phyloP scores from a whole-genome alignment of 108 stramenopile species.

The Skeletonema tropicum region DNA sequence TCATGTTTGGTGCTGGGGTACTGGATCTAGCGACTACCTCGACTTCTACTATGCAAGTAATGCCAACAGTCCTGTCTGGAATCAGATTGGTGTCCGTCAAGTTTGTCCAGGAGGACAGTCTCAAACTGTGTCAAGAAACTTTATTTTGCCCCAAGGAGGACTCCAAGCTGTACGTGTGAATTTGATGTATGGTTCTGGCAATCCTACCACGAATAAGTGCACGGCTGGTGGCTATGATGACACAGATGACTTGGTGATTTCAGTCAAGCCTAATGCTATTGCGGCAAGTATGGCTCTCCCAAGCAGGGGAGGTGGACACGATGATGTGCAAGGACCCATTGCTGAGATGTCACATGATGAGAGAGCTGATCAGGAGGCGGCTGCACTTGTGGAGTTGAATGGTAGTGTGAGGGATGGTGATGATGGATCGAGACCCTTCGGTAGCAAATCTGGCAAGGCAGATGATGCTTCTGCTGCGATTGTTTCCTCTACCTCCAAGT shows the following conservation, averaged over 20 bases:
- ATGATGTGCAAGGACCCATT: neutral
- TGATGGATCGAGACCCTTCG: neutral
- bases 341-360: neutral
- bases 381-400: neutral
- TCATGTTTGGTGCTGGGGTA: neutral
- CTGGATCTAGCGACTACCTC: neutral
- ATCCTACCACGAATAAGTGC: neutral
- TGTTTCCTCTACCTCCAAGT: neutral
- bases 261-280: neutral
- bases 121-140: neutral
- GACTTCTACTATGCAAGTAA: neutral
- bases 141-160: neutral
- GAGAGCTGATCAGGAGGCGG: neutral
- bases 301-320: neutral
- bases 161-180: neutral
- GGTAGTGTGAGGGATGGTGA: neutral
- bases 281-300: neutral
- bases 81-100: neutral
- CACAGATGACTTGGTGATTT: neutral
- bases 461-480: neutral
- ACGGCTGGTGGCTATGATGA: neutral
- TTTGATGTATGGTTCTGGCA: neutral
- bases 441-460: too few relatives aligned
- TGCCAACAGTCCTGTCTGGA: neutral
- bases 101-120: neutral